A percentile compares a stretch with the other conserved stretches of the same genome.
Evolutionary conservation across 345 rosid genomes (phyloP).

Genomic region (Ceriops zippeliana): DNA sequence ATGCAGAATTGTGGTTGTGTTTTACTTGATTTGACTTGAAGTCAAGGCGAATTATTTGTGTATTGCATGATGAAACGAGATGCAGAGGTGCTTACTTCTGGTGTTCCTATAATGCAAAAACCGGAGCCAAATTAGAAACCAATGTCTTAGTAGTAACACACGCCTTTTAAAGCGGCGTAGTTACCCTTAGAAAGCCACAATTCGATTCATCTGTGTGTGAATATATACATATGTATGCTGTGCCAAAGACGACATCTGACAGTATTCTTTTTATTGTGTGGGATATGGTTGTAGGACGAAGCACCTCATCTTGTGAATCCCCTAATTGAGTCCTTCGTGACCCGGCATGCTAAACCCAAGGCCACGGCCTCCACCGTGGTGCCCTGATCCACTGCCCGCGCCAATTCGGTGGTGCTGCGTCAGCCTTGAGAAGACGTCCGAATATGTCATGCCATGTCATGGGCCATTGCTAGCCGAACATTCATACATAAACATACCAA

Average conservation of each 20-base stretch:
- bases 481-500: too few relatives aligned
- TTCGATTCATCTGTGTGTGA: not conserved
- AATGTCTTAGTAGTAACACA: not conserved
- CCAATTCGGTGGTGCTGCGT: constrained; percentile 9
- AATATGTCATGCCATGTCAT: not conserved
- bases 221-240: not conserved
- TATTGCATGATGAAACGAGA: too few relatives aligned
- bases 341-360: constrained; percentile 38
- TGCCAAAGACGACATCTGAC: not conserved
- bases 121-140: not conserved
- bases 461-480: not conserved
- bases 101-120: not conserved
- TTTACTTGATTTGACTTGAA: too few relatives aligned
- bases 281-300: constrained; percentile 58
- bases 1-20: too few relatives aligned
- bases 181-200: not conserved
- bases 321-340: constrained; percentile 71
- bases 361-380: constrained; percentile 19
- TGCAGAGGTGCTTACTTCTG: not conserved
- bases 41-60: too few relatives aligned
- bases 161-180: not conserved
- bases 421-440: not conserved
- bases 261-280: not conserved
- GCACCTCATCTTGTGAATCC: constrained; percentile 88
- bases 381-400: constrained; percentile 14